phyloP scores from a whole-genome alignment of 23 red algal species.

The Gracilaria domingensis region DNA sequence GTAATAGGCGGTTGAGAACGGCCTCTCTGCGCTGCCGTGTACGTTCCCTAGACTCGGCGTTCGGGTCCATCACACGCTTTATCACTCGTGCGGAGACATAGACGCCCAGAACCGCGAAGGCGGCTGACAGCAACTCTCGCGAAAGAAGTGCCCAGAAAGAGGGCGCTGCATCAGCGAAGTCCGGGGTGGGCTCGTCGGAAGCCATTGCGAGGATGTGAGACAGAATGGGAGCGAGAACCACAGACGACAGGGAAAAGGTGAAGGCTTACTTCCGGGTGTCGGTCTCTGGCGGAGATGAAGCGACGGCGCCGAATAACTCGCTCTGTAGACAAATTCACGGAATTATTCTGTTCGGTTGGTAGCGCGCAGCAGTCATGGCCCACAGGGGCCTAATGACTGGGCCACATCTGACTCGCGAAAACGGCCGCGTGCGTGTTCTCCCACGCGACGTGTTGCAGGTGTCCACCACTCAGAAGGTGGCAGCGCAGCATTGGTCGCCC shows the following conservation, averaged over 20 bases:
- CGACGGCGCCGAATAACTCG: too few relatives aligned
- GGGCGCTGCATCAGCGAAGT: constrained; percentile 30
- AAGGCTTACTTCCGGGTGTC: too few relatives aligned
- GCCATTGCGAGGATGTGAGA: neutral
- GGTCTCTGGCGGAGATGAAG: neutral
- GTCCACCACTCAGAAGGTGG: neutral
- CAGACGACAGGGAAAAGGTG: neutral
- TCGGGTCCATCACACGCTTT: constrained; percentile 73
- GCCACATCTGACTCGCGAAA: too few relatives aligned
- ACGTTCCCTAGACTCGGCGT: constrained; percentile 54
- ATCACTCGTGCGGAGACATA: constrained; percentile 71
- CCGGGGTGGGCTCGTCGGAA: constrained; percentile 17
- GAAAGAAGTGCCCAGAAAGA: constrained; percentile 56
- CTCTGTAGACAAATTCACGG: too few relatives aligned
- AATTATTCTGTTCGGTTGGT: too few relatives aligned
- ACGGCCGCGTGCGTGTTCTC: too few relatives aligned
- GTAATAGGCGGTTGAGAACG: constrained; percentile 56
- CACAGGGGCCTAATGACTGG: too few relatives aligned
- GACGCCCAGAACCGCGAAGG: constrained; percentile 57
- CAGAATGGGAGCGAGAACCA: neutral
- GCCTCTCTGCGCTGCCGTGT: constrained; percentile 31
- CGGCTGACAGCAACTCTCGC: constrained; percentile 72
- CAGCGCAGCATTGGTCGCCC: neutral
- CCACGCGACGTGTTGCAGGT: neutral
- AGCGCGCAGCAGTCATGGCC: too few relatives aligned